phyloP scores from a whole-genome alignment of 805 yeast species.

The Cephaloascus albidus region DNA sequence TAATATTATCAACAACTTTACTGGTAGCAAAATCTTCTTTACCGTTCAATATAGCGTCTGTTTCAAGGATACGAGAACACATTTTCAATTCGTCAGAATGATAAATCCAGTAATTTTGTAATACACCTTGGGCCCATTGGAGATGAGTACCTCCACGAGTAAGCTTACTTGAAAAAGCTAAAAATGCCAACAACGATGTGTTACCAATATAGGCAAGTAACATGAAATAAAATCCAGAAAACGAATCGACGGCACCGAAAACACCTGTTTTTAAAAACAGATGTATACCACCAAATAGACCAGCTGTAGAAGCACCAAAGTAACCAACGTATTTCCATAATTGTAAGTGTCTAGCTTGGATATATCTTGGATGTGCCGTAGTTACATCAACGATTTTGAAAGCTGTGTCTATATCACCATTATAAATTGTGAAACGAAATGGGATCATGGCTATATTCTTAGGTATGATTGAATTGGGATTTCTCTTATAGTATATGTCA shows the following conservation, averaged over 20 bases:
- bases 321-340: constrained; percentile 20
- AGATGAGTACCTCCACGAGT: constrained; percentile 46
- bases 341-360: constrained; percentile 19
- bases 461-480: constrained; percentile 19
- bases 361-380: constrained; percentile 46
- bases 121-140: constrained; percentile 57
- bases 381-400: constrained; percentile 51
- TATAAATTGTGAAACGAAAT: constrained; percentile 46
- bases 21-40: constrained; percentile 27
- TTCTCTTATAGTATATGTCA: constrained; percentile 12
- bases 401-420: constrained; percentile 49
- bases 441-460: constrained; percentile 47
- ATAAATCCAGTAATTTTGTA: constrained; percentile 52
- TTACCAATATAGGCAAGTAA: constrained; percentile 38
- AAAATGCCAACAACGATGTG: constrained; percentile 31
- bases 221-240: constrained; percentile 34
- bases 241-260: constrained; percentile 22
- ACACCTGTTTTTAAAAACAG: constrained; percentile 29
- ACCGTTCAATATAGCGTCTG: constrained; percentile 48
- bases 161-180: constrained; percentile 33
- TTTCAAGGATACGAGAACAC: constrained; percentile 55
- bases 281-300: constrained; percentile 37
- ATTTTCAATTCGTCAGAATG: constrained; percentile 64
- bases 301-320: constrained; percentile 25
- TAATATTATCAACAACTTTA: constrained; percentile 14